These are phyloP conservation scores for Telopea speciosissima DNA, from an alignment of 177 flowering plant genomes.

Conservation along the genomic window DNA sequence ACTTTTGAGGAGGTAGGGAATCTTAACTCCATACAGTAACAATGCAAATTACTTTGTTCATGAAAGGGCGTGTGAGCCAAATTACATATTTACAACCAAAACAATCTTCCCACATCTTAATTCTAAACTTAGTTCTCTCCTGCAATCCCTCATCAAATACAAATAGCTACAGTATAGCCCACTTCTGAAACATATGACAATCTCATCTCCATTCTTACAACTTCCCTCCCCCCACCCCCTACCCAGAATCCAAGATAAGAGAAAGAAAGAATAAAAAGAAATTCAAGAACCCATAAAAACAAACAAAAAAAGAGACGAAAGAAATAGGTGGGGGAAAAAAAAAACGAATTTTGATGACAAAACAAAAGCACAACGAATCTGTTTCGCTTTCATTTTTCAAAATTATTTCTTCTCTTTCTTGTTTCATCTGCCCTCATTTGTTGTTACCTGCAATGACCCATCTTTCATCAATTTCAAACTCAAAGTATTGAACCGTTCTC, in stretches of 20 bases:
- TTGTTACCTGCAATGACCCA: constrained; percentile 44
- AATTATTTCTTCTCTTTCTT: background rate
- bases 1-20: no score
- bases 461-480: constrained; percentile 73
- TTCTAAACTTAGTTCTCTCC: background rate
- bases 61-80: background rate
- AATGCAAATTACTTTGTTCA: background rate
- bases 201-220: background rate
- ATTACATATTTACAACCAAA: background rate
- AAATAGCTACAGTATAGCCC: background rate
- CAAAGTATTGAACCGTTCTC: constrained; percentile 83
- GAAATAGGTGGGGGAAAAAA: background rate
- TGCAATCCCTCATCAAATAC: background rate
- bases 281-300: background rate
- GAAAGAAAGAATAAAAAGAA: background rate
- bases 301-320: background rate
- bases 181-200: background rate
- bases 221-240: background rate
- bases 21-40: no score
- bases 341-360: background rate
- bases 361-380: background rate
- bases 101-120: background rate
- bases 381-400: background rate
- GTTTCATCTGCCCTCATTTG: constrained; percentile 32
- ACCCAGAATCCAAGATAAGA: background rate